Evolutionary conservation across 2,329 filamentous ascomycete genomes (phyloP).

Genomic region (Arthrobotrys sphaeroides): DNA sequence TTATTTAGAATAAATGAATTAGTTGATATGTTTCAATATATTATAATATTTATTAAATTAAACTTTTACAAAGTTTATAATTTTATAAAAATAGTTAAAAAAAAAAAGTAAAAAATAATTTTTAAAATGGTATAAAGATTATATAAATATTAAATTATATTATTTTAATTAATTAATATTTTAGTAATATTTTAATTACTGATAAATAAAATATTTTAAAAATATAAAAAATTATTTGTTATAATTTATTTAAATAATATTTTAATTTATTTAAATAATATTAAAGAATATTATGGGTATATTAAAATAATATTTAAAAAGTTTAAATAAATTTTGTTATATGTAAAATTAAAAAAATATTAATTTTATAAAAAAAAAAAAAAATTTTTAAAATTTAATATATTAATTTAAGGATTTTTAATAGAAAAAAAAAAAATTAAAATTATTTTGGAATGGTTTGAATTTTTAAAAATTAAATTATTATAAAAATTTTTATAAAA

Average conservation of each 20-base stretch:
- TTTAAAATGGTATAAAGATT: slow-evolving; percentile 6
- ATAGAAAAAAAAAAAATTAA: too few species aligned
- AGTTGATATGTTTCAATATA: slow-evolving; percentile 6
- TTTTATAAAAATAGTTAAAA: slow-evolving; percentile 27
- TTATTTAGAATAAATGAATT: slow-evolving; percentile 16
- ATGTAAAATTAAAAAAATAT: too few species aligned
- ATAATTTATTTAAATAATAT: not conserved
- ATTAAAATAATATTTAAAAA: not conserved
- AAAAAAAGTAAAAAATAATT: slow-evolving; percentile 30
- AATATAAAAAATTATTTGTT: not conserved
- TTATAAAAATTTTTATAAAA: too few species aligned
- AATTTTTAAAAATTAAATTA: too few species aligned
- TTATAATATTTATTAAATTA: slow-evolving; percentile 23
- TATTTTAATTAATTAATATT: not conserved
- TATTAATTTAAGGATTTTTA: too few species aligned
- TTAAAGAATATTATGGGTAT: not conserved
- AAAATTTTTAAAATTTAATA: too few species aligned
- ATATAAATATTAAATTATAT: slow-evolving; percentile 1
- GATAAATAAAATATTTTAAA: not conserved
- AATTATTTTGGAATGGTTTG: too few species aligned
- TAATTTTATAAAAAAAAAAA: too few species aligned
- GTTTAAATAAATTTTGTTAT: not conserved
- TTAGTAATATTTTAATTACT: not conserved
- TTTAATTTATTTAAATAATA: not conserved
- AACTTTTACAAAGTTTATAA: slow-evolving; percentile 37